Evolutionary conservation across 2,329 filamentous ascomycete genomes (phyloP), one percentile per base, ranked within the genome.

Genomic region (Aspergillus sp.): DNA sequence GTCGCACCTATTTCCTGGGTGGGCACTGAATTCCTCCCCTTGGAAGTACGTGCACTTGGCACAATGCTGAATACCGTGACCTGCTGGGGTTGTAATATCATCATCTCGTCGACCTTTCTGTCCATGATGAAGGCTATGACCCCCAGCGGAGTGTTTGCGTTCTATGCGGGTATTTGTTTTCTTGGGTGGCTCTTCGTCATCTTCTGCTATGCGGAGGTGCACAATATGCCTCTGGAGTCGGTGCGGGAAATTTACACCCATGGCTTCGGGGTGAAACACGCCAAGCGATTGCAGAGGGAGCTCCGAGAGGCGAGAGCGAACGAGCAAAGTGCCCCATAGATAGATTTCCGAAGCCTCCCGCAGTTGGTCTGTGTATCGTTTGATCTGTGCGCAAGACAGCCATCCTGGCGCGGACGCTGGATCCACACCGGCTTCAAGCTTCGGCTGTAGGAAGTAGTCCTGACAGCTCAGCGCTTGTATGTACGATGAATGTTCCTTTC

Each of bases 151-250:
- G 78, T 81, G 0, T 84, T 84, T 60, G 81, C 80, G 4, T 84
- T 84, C 66, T 84, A 84, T 59, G 77, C 80, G 1, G 79, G 72
- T 0, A 80, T 84, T 25, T 84, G 80, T 63, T 75, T 80, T 58
- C 64, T 81, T 4, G 54, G 82, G 13, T 66, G 65, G 63, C 63
- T 71, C 25, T 69, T 49, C 45, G 45, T 49, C 15, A 76, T 79
- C 56, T 80, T 83, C 71, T 83, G 74, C 64, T 85, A 84, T 64
- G 82, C 82, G 0, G 81, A 85, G 62, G 82, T 83, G 2, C 83
- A 84, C 64, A 82, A 83, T 10, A 80, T 85, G 77, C 79, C 82
- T 17, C 72, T 85, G 3, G 84, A 86, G 65, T 81, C 82, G 50
- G 78, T 85, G n/a, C 73, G 80, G 32, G 79, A 82, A 53, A 76